Evolutionary conservation across 306 rosid species (phyloP), one percentile per base, ranked within the genome.

Genomic region (Calophaca sinica): DNA sequence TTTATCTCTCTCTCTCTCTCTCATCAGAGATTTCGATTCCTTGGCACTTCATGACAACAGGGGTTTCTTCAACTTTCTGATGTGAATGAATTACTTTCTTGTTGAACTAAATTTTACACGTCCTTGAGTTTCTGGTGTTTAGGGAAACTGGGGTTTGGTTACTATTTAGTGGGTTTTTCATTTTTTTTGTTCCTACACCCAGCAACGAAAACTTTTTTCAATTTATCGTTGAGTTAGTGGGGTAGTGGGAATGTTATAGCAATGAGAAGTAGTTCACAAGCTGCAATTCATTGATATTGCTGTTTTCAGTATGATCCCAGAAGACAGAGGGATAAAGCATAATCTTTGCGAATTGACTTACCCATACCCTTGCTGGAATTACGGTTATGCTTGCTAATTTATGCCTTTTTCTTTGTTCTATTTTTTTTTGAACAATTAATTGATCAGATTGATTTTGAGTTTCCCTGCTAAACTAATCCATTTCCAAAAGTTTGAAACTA

Each of bases 191-290:
- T 1, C 26, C 26, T 20, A 20, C 26, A 0, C 5, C 33, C 48
- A 13, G 5, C 58, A 20, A 32, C 36, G 8, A 9, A 6, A 12
- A 0, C 7, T 5, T 38, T 38, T n/a, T 5, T 20, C 11, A 5
- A 9, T 7, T 36, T 67, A 38, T 9, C 29, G 49, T 68, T 68
- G 68, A 67, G 50, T 41, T 33, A 58, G 58, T 51, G 49, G 1
- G 4, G 58, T 58, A 10, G 12, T 49, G 4, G 65, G 66, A 75
- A 3, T 69, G 45, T 29, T 41, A 44, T 33, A 7, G 60, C 60
- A 35, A 53, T 68, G 36, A 54, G 62, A 38, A 62, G 26, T 20
- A 20, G 26, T 20, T 20, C 26, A 20, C 26, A 20, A 20, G 26
- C 26, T 20, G 26, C 26, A 20, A 20, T 20, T 20, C 26, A 20